Base-by-base conservation (phyloP, 257 asterid genomes). In the Ophiorrhiza pumila region DNA sequence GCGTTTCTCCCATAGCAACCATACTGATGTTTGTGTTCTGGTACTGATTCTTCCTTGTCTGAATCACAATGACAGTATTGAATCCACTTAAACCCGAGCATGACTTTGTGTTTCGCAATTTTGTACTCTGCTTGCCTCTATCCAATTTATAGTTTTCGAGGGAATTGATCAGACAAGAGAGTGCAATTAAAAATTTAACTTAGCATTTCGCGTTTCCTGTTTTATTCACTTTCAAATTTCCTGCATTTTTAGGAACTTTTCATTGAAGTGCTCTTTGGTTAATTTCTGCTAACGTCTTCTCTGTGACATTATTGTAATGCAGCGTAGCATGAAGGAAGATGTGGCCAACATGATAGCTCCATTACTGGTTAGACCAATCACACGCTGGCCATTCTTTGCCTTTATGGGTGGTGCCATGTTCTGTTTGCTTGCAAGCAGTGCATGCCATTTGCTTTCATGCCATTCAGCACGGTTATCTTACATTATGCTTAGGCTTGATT, bases 331-430 rank as follows among this genome's bases (percentile, higher is more conserved):
- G 89, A 90, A 87, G 83, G 93, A 88, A 78, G 97, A 92, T 17
- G 69, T 90, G 81, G 94, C 85, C 2, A 90, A 90, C 87, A 76
- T 90, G 63, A 79, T 90, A 68, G 95, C 97, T 23, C 97, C 99
- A 31, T 68, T 92, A 55, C 55, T 84, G 82, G 74, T 85, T 29
- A 74, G 90, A 73, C 99, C 97, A 65, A 88, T 95, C 74, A 92
- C 99, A 0, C 94, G 98, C 20, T 95, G 98, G 99, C 98, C 99
- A 2, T 95, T 95, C 86, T 95, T 87, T 32, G 95, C 89, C 14
- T 95, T 92, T 87, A 74, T 95, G 77, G 94, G 98, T 3, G 97
- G 98, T 71, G 99, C 99, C 64, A 92, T 95, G 99, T 92, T 95
- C 61, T 95, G 98, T 87, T 79, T 95, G 76, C 81, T 90, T 46